These are phyloP conservation scores for Silene noctiflora DNA, from an alignment of 179 eudicot genomes.

Conservation along the genomic window DNA sequence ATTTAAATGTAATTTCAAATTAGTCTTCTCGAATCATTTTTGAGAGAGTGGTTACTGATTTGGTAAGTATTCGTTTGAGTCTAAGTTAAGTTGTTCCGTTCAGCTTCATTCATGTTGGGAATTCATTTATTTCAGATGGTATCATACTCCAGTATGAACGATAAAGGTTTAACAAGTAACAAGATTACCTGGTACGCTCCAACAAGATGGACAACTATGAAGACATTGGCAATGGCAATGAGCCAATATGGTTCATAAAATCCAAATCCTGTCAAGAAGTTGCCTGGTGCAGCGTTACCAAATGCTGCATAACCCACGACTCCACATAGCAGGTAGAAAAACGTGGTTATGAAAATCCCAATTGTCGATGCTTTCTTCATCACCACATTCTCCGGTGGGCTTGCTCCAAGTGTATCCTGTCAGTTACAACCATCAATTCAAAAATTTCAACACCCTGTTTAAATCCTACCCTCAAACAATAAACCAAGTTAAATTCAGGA, in stretches of 20 bases:
- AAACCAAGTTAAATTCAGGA: too few species aligned
- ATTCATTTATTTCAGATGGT: too few species aligned
- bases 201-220: constrained; percentile 53
- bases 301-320: constrained; percentile 63
- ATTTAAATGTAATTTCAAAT: too few species aligned
- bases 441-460: too few species aligned
- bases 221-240: constrained; percentile 48
- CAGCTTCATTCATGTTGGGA: too few species aligned
- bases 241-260: constrained; percentile 73
- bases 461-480: too few species aligned
- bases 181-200: constrained; percentile 59
- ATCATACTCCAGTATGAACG: too few species aligned
- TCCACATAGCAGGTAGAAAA: constrained; percentile 55
- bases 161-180: neutral
- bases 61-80: too few species aligned
- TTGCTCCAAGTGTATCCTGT: constrained; percentile 49
- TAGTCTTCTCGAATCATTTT: too few species aligned
- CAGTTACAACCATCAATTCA: neutral
- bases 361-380: constrained; percentile 49
- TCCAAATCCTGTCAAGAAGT: constrained; percentile 69
- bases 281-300: constrained; percentile 64
- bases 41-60: too few species aligned
- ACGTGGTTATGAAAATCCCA: constrained; percentile 41
- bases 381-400: constrained; percentile 43
- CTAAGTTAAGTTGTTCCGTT: too few species aligned